Evolutionary conservation across 768 basidiomycete genomes (phyloP).

Genomic region (Auricularia sp.): DNA sequence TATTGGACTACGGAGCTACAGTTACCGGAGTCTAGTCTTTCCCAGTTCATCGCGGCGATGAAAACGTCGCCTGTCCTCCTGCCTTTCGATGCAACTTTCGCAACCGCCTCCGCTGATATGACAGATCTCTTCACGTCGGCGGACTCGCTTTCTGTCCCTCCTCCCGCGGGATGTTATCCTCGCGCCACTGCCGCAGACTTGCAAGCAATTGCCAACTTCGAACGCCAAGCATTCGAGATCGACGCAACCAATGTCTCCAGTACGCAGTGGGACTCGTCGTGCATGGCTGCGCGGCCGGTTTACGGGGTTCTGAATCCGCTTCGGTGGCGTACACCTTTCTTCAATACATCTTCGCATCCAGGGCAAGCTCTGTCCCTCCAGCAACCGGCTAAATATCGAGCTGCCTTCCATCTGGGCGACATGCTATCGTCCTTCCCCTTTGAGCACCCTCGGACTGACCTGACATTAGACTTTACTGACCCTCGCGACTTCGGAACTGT

Average conservation of each 20-base stretch:
- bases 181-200: slow-evolving; percentile 30
- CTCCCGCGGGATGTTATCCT: slow-evolving; percentile 55
- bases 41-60: slow-evolving; percentile 37
- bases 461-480: slow-evolving; percentile 28
- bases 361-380: slow-evolving; percentile 33
- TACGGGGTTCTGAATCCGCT: slow-evolving; percentile 54
- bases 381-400: slow-evolving; percentile 39
- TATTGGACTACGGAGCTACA: slow-evolving; percentile 48
- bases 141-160: slow-evolving; percentile 38
- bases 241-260: slow-evolving; percentile 18
- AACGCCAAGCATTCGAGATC: slow-evolving; percentile 43
- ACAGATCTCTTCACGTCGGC: slow-evolving; percentile 32
- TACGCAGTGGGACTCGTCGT: slow-evolving; percentile 35
- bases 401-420: slow-evolving; percentile 41
- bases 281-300: slow-evolving; percentile 47
- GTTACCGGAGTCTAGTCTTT: slow-evolving; percentile 32
- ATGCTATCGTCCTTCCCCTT: slow-evolving; percentile 38
- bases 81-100: slow-evolving; percentile 47
- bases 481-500: slow-evolving; percentile 48
- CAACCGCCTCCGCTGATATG: slow-evolving; percentile 20
- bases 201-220: slow-evolving; percentile 35
- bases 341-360: slow-evolving; percentile 23
- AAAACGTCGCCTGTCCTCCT: slow-evolving; percentile 38
- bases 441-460: slow-evolving; percentile 18
- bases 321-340: slow-evolving; percentile 47